Evolutionary conservation across 345 rosid species (phyloP), one percentile per base, ranked within the genome.

Genomic region (Gossypium arboreum): DNA sequence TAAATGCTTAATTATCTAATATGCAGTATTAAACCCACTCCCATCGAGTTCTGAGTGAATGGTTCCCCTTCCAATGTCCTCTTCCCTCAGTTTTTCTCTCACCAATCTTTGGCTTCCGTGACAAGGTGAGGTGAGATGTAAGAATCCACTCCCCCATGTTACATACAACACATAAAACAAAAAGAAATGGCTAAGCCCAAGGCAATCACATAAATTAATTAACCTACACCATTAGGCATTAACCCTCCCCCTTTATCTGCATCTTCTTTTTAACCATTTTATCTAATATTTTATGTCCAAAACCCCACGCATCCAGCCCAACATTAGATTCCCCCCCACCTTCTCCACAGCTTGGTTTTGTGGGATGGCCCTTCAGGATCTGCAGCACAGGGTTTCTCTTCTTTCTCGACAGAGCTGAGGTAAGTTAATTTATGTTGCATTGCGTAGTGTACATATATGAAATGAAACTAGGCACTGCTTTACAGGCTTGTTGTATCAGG

Each of bases 231-330:
- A 79, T 77, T 78, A 81, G 41, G 41, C 41, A 34, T 4, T 34
- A 76, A 79, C 43, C 73, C 50, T 45, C 50, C 12, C 50, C 12
- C 48, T 24, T 16, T 6, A 25, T 74, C 81, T 74, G 52, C 86
- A 70, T 41, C 85, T 84, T 75, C 74, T 90, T 86, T 88, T 84
- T 66, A 82, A 82, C 80, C 82, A 77, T 85, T 86, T 34, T 78
- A 47, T 76, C 73, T 75, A 78, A 70, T 81, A 72, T 71, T 81
- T 74, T 82, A 79, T 83, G 66, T 73, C 74, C 72, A 65, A 79
- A 79, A 66, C 80, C 81, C 78, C 74, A 61, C 84, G 83, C 88
- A 86, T 87, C 92, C 90, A 86, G 83, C 89, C 84, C 86, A 80
- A 76, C 81, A 70, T 71, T 73, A 83, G 88, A 85, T 88, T 88